Evolutionary conservation across 768 basidiomycete genomes (phyloP), one percentile per base, ranked within the genome.

Genomic region (Filobasidium floriforme): DNA sequence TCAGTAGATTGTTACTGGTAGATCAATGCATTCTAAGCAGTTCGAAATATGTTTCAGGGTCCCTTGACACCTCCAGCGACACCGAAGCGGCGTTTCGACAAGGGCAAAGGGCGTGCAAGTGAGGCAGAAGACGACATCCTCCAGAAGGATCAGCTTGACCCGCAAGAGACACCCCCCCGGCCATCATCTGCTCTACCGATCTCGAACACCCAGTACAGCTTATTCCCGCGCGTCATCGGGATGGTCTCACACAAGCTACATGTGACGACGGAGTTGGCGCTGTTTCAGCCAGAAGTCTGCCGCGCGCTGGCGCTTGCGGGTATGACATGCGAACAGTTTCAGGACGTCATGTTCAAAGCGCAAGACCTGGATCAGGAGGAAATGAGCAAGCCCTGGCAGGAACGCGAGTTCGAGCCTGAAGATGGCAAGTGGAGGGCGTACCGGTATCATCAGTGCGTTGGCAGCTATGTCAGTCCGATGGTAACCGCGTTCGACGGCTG

Each of bases 311-410:
- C 12, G 29, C 26, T 57, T 15, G 54, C 54, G 19, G 54, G 54
- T 7, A 57, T 57, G 15, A 57, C 24, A 3, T 57, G 54, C 15
- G 24, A 57, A 24, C 54, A 57, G 14, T 57, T 57, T n/a, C 54
- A 57, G 54, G 54, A 57, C 12, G 24, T 57, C 22, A 57, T 57
- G 54, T 65, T 59, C 22, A 44, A 65, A 40, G 64, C 59, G 44
- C 57, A 65, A 49, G 64, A 65, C 29, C 26, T 29, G 7, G 64
- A 65, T 15, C 57, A 65, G 49, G 64, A 65, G n/a, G 64, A 65
- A 51, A 49, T 11, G 44, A 22, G 32, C n/a, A 60, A 57, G 24
- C 29, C 22, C 24, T 57, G 22, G 54, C 22, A 57, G 54, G 22
- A 57, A 28, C 29, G 54, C 15, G 54, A 57, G 24, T 57, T 57